These are phyloP conservation scores for Aureobasidium sp. DNA, from an alignment of 2,329 filamentous ascomycete genomes.

Conservation along the genomic window DNA sequence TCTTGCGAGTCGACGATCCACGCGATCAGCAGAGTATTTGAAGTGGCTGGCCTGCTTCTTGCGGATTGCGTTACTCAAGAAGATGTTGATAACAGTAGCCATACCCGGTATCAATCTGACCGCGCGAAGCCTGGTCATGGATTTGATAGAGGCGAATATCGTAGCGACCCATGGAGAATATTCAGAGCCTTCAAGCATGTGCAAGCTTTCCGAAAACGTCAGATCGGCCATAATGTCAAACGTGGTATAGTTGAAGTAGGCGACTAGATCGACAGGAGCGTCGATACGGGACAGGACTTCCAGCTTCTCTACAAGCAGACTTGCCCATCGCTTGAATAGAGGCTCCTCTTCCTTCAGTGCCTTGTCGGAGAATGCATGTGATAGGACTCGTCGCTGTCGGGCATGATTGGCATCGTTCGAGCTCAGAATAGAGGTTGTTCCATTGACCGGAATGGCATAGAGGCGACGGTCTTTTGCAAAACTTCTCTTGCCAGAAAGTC, in stretches of 20 bases:
- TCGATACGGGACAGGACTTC: slow-evolving; percentile 30
- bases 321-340: slow-evolving; percentile 35
- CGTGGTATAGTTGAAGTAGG: slow-evolving; percentile 27
- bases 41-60: slow-evolving; percentile 16
- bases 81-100: background rate
- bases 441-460: slow-evolving; percentile 18
- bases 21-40: slow-evolving; percentile 20
- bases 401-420: slow-evolving; percentile 35
- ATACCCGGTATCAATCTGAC: slow-evolving; percentile 13
- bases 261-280: slow-evolving; percentile 23
- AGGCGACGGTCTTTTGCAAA: slow-evolving; percentile 24
- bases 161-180: slow-evolving; percentile 19
- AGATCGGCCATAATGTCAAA: slow-evolving; percentile 23
- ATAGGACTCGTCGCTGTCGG: slow-evolving; percentile 33
- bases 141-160: slow-evolving; percentile 17
- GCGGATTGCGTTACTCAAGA: slow-evolving; percentile 1
- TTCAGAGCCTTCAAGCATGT: slow-evolving; percentile 24
- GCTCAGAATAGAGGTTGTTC: slow-evolving; percentile 13
- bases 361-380: slow-evolving; percentile 36
- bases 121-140: slow-evolving; percentile 13
- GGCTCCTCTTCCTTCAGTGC: slow-evolving; percentile 35
- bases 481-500: slow-evolving; percentile 14
- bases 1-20: slow-evolving; percentile 24
- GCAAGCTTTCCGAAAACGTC: slow-evolving; percentile 30
- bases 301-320: slow-evolving; percentile 35